These are phyloP conservation scores for Tolypocladium ovalisporum DNA, from an alignment of 2,329 filamentous ascomycete genomes.

Conservation along the genomic window DNA sequence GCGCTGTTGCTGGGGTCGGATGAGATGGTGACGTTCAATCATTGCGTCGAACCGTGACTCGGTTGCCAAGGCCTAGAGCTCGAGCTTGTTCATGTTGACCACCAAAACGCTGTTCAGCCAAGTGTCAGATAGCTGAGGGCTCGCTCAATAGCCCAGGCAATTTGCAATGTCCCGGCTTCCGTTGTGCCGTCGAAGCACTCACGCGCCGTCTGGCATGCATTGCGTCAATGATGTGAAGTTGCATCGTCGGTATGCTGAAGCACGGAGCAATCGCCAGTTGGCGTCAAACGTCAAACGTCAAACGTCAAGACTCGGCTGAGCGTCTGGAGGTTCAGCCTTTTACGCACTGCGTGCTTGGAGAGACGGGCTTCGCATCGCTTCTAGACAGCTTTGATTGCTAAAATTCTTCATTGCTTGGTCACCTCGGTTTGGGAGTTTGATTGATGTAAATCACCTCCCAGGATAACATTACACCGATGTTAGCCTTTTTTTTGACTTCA, in stretches of 20 bases:
- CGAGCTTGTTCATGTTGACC: no score
- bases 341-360: background rate
- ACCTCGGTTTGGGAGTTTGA: no score
- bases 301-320: background rate
- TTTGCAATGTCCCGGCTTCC: background rate
- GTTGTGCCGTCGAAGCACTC: background rate
- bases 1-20: no score
- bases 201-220: background rate
- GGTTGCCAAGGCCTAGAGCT: background rate
- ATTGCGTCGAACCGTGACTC: background rate
- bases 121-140: background rate
- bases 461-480: no score
- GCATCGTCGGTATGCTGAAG: background rate
- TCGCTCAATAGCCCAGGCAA: background rate
- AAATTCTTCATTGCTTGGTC: background rate
- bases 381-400: no score
- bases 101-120: no score
- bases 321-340: background rate
- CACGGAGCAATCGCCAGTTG: background rate
- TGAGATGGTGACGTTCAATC: no score
- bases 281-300: background rate
- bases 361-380: background rate
- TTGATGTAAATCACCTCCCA: no score
- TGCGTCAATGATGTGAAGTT: background rate
- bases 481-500: no score